Evolutionary conservation across 495 filamentous ascomycete species (phyloP), one percentile per base, ranked within the genome.

Genomic region (Tuber microsphaerosporum): DNA sequence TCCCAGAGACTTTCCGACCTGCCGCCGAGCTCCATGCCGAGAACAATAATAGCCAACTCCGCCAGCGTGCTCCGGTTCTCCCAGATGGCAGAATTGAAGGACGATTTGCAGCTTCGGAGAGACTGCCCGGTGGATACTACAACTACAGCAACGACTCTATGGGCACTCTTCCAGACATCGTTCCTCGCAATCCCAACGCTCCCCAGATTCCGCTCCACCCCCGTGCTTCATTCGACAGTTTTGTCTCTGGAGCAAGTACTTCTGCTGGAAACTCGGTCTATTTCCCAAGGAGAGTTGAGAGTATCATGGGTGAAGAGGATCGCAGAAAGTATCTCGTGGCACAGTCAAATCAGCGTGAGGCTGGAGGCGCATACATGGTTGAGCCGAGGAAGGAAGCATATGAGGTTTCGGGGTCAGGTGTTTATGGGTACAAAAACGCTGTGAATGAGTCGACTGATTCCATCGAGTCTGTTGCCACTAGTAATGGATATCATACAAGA

Each of bases 1-100:
- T 97, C 39, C 92, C 94, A 0, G 92, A 97, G 81, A 93, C 93
- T 0, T 98, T 97, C 85, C 93, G 91, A 70, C 88, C 90, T 0
- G 90, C 90, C 4, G 85, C 85, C 17, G 89, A 90, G 77, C 89
- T 89, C 74, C 86, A 86, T 74, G 84, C 84, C 74, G 77, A 82
- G 71, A 81, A 80, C 0, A 81, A 82, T 6, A 41, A 41, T 37
- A 37, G 1, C 68, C 85, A 80, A 76, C 81, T 83, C 79, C 82
- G 83, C 22, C 81, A 83, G n/a, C 87, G 87, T 44, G 83, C 83
- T 6, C 81, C 84, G 1, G 84, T 97, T 39, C 89, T 90, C 70
- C 95, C 95, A 0, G 89, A 91, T 0, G 89, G 90, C 73, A 86
- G 87, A 46, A 76, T 97, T 65, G 91, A 92, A 78, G 93, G 93